Evolutionary conservation across 495 filamentous ascomycete genomes (phyloP).

Genomic region (Cercophora sp.): DNA sequence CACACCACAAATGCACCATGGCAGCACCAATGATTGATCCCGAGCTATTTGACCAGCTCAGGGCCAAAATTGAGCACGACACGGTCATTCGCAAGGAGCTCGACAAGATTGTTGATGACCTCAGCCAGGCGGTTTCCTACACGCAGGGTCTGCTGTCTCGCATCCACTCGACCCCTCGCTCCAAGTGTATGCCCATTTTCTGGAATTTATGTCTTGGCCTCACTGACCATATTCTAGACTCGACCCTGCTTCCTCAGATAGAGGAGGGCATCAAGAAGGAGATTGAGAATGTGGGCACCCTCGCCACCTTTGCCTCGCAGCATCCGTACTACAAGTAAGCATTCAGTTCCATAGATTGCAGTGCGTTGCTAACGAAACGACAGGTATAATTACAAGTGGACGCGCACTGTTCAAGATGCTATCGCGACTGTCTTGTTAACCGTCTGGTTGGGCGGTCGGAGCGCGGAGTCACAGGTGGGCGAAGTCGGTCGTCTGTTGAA

Average conservation of each 20-base stretch:
- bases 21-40: conserved; percentile 61
- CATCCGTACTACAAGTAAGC: conserved; percentile 90
- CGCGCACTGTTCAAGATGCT: conserved; percentile 76
- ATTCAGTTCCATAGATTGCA: background rate
- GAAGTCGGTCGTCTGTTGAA: conserved; percentile 65
- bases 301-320: conserved; percentile 68
- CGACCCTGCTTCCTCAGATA: conserved; percentile 47
- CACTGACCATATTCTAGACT: conserved; percentile 10
- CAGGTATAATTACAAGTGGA: conserved; percentile 80
- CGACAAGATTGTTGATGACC: conserved; percentile 69
- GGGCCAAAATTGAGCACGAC: conserved; percentile 88
- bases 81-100: conserved; percentile 75
- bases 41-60: conserved; percentile 81
- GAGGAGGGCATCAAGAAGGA: conserved; percentile 55
- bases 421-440: conserved; percentile 69
- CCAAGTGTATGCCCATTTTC: conserved; percentile 58
- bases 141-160: conserved; percentile 79
- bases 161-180: conserved; percentile 79
- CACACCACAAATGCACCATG: too few species aligned
- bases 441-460: conserved; percentile 69
- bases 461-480: conserved; percentile 34
- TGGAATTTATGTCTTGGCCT: background rate
- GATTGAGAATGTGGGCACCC: conserved; percentile 51
- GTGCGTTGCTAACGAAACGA: too few species aligned
- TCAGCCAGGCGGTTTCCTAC: conserved; percentile 62